Conservation (phyloP, 768 basidiomycete species). For the Lactifluus subvellereus region DNA sequence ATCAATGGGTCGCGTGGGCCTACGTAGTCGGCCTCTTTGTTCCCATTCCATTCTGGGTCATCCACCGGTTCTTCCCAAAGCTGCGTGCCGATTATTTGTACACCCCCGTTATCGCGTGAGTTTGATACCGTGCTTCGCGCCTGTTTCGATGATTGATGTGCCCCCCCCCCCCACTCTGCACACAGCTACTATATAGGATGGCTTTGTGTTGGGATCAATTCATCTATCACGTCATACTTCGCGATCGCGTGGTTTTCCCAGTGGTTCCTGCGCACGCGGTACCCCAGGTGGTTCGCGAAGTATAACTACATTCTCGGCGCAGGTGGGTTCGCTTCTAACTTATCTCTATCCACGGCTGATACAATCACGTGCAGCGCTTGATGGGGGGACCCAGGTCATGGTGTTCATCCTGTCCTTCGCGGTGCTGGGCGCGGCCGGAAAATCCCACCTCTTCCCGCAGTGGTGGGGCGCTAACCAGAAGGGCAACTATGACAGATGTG, state of each 20-base stretch:
- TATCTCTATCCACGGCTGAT: neutral
- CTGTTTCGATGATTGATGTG: constrained; percentile 22
- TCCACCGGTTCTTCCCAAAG: constrained; percentile 41
- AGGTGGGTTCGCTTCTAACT: constrained; percentile 8
- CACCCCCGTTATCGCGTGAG: constrained; percentile 42
- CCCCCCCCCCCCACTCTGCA: neutral
- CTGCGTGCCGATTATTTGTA: constrained; percentile 42
- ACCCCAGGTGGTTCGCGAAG: constrained; percentile 42
- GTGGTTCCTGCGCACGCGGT: constrained; percentile 37
- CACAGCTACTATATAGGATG: constrained; percentile 43
- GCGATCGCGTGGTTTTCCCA: constrained; percentile 42
- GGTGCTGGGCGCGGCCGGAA: constrained; percentile 44
- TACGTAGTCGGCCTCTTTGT: constrained; percentile 45
- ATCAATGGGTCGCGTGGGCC: constrained; percentile 46
- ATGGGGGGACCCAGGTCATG: constrained; percentile 47
- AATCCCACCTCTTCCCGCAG: constrained; percentile 44
- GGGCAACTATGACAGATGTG: constrained; percentile 34
- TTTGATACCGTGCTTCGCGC: constrained; percentile 33
- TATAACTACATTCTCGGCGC: constrained; percentile 37
- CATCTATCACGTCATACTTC: constrained; percentile 39
- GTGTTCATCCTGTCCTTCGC: constrained; percentile 30
- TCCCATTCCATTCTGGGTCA: constrained; percentile 50
- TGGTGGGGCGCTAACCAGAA: constrained; percentile 55
- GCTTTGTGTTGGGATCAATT: constrained; percentile 48
- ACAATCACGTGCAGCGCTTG: constrained; percentile 28